Conservation (phyloP, 768 basidiomycete species). For the Hypholoma sublateritium region DNA sequence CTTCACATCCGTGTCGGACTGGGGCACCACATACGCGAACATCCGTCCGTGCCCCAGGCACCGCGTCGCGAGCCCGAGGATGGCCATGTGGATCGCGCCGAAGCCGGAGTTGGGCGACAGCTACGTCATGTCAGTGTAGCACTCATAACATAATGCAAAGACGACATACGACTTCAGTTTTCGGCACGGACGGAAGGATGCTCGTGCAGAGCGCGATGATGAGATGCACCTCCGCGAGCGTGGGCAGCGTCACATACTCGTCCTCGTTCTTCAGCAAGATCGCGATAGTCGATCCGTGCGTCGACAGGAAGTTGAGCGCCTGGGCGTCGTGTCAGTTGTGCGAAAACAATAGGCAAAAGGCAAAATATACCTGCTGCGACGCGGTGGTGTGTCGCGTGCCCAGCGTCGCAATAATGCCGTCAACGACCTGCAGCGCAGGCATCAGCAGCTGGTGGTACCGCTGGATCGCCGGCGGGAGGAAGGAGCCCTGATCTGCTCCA, state of each 20-base stretch:
- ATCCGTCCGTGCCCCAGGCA: slow-evolving; percentile 62
- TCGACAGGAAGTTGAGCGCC: slow-evolving; percentile 80
- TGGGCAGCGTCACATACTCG: slow-evolving; percentile 57
- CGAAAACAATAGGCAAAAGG: not conserved
- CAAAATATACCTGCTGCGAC: slow-evolving; percentile 55
- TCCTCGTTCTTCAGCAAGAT: slow-evolving; percentile 79
- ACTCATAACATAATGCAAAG: not conserved
- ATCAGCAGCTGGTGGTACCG: slow-evolving; percentile 91
- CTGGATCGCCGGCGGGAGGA: slow-evolving; percentile 83
- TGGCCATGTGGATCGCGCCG: slow-evolving; percentile 80
- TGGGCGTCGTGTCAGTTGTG: slow-evolving; percentile 24
- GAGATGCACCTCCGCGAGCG: slow-evolving; percentile 79
- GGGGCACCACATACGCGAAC: slow-evolving; percentile 56
- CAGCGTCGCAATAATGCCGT: slow-evolving; percentile 75
- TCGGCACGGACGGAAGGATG: slow-evolving; percentile 71
- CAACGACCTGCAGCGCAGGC: slow-evolving; percentile 81
- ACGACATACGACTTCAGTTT: slow-evolving; percentile 71
- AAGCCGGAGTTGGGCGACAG: slow-evolving; percentile 73
- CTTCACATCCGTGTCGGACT: slow-evolving; percentile 64
- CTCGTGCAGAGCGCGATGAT: slow-evolving; percentile 70
- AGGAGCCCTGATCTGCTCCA: slow-evolving; percentile 72
- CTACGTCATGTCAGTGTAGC: slow-evolving; percentile 25
- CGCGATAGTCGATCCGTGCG: slow-evolving; percentile 81
- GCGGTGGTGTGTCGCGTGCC: slow-evolving; percentile 68
- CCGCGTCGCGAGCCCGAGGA: slow-evolving; percentile 72